Evolutionary conservation across 768 basidiomycete genomes (phyloP).

Genomic region (Paxillus ammoniavirescens): DNA sequence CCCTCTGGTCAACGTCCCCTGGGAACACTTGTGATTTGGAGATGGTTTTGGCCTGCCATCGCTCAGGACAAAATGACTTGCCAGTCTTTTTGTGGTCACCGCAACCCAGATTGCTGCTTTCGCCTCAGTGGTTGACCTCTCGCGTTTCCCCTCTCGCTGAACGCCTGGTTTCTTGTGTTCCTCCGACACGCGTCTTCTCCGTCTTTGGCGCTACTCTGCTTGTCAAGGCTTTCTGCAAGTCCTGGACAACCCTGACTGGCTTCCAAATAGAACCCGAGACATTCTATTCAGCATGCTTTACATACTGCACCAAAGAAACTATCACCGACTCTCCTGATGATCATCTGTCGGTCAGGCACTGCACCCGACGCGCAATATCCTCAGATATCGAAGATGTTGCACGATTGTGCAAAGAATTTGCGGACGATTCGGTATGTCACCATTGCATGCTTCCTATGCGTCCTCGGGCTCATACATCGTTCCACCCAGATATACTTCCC

Average conservation of each 20-base stretch:
- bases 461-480: background rate
- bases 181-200: constrained; percentile 47
- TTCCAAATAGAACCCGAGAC: constrained; percentile 39
- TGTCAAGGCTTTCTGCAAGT: constrained; percentile 40
- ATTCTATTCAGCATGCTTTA: constrained; percentile 50
- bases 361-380: constrained; percentile 36
- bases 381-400: constrained; percentile 42
- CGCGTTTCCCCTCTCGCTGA: constrained; percentile 38
- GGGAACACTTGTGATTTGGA: constrained; percentile 35
- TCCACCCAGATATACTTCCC: constrained; percentile 44
- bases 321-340: constrained; percentile 26
- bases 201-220: constrained; percentile 46
- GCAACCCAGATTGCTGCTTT: constrained; percentile 24
- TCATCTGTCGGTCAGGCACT: constrained; percentile 33
- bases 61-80: constrained; percentile 42
- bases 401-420: constrained; percentile 49
- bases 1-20: constrained; percentile 42
- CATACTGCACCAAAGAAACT: constrained; percentile 41
- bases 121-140: constrained; percentile 27
- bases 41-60: constrained; percentile 47
- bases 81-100: constrained; percentile 54
- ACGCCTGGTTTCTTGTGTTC: constrained; percentile 37
- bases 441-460: background rate
- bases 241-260: constrained; percentile 45
- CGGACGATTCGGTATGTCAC: constrained; percentile 47